phyloP scores from a whole-genome alignment of 169 alveolate genomes.

The Fabrea salina region DNA sequence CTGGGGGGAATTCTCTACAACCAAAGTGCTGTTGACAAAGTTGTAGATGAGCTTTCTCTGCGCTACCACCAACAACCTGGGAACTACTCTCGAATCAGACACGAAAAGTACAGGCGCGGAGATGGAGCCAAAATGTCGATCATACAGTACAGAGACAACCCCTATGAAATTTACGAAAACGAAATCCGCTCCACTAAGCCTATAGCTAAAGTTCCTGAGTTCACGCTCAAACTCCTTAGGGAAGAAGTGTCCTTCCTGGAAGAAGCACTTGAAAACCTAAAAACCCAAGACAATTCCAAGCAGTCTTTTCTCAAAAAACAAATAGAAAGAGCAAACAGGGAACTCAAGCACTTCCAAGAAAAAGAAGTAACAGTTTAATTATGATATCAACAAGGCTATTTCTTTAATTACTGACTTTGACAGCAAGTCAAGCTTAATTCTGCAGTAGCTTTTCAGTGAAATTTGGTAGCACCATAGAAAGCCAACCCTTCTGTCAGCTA shows the following conservation, averaged over 20 bases:
- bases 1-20: constrained; percentile 1
- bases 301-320: constrained; percentile 27
- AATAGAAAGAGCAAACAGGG: constrained; percentile 27
- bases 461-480: no score
- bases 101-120: not conserved
- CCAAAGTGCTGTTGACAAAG: constrained; percentile 1
- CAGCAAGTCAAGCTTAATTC: no score
- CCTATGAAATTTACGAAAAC: constrained; percentile 4
- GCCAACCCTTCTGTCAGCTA: no score
- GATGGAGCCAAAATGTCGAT: constrained; percentile 21
- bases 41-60: not conserved
- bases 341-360: no score
- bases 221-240: not conserved
- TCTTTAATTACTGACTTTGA: no score
- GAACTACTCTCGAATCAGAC: not conserved
- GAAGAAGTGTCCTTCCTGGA: not conserved
- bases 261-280: not conserved
- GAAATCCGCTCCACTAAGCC: not conserved
- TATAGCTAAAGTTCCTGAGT: not conserved
- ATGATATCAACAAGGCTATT: no score
- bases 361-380: no score
- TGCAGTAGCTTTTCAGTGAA: no score
- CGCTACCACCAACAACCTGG: not conserved
- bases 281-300: not conserved
- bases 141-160: constrained; percentile 2